Evolutionary conservation across 78 protist species (phyloP).

Genomic region (Bigelowiella natans): DNA sequence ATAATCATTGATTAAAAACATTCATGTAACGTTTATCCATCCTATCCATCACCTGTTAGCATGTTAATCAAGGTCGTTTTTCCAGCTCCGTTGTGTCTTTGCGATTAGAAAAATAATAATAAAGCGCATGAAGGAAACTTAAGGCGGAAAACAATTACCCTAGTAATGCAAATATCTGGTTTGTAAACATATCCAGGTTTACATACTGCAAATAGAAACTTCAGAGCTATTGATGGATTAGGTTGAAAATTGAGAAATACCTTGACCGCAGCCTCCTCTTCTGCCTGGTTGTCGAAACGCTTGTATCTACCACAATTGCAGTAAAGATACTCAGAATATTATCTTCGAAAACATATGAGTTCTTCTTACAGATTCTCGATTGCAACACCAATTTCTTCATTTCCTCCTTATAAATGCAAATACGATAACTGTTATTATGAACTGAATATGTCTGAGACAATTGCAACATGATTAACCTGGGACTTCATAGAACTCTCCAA

Average conservation of each 20-base stretch:
- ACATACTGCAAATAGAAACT: background rate
- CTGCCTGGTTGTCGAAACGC: background rate
- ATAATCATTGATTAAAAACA: too few species aligned
- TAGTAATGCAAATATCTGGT: background rate
- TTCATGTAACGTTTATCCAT: too few species aligned
- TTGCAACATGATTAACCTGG: too few species aligned
- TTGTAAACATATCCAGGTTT: background rate
- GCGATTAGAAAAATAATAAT: background rate
- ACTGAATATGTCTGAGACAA: too few species aligned
- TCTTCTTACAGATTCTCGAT: too few species aligned
- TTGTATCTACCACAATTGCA: too few species aligned
- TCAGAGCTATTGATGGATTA: background rate
- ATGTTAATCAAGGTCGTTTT: constrained; percentile 64
- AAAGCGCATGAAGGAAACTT: background rate
- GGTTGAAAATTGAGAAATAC: background rate
- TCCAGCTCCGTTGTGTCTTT: constrained; percentile 75
- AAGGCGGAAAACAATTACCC: background rate
- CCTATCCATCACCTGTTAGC: constrained; percentile 69
- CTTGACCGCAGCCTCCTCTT: background rate
- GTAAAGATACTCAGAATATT: too few species aligned
- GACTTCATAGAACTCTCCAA: too few species aligned
- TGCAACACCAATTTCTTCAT: too few species aligned
- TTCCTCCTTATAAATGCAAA: too few species aligned
- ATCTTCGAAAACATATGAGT: too few species aligned
- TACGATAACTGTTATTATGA: too few species aligned